Base-by-base conservation (phyloP, 1,284 basidiomycete genomes). In the Neonothopanus nambi region DNA sequence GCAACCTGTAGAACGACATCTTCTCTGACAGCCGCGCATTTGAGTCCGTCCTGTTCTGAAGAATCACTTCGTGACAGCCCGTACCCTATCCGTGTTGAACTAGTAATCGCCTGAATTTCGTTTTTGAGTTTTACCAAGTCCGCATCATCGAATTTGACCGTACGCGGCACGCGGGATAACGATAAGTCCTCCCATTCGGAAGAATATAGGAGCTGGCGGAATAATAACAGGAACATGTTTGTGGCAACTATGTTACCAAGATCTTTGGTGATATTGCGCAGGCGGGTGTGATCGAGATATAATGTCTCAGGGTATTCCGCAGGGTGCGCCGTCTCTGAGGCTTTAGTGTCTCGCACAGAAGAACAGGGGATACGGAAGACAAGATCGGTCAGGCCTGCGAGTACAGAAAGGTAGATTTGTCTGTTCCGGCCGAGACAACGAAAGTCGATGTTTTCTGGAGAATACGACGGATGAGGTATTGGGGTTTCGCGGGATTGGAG, bases 221-320 rank as follows among this genome's bases (percentile, higher is more conserved):
- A 93, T 28, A 93, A 82, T 65, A 93, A 75, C 33, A 92, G 74
- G 61, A 93, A 81, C 82, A 93, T 87, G 72, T 89, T 90, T 49
- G 92, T 73, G 38, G 87, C 82, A 12, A 84, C 84, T 44, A 88
- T 76, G 64, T 96, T 92, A 40, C 85, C 79, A 0, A 86, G 84
- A 57, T 95, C 92, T 50, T 81, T 76, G 62, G 82, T 81, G 59
- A 92, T 81, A 35, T 81, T 78, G 48, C 80, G 74, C 28, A 97
- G 75, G 23, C 94, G 84, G 42, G 82, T 75, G 50, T 82, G 82
- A 72, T 96, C 94, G 59, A 95, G 85, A 67, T 90, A 89, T 30
- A 91, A 77, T 3, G 91, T 91, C 74, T 96, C 94, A 18, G 93
- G 93, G 66, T 84, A 82, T 51, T 70, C 72, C 61, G 57, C 58